Base-by-base conservation (phyloP, 2,329 filamentous ascomycete species). In the Nakataea oryzae region DNA sequence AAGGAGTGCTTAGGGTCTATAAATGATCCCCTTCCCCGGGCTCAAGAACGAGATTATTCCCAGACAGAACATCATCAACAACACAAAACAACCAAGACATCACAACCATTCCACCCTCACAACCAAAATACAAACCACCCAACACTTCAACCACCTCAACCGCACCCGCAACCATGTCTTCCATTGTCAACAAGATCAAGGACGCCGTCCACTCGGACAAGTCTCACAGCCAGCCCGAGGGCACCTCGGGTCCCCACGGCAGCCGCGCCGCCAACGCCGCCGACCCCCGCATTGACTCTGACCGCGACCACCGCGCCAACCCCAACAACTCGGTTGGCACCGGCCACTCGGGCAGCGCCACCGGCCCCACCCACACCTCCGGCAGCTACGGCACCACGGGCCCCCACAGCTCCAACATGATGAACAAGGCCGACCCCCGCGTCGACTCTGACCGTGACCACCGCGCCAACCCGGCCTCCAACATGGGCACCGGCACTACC, bases 111-210 rank as follows among this genome's bases (percentile, higher is more conserved):
- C 63, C 54, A 66, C 58, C 55, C 28, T 8, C 14, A 59, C 58
- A 47, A 58, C 13, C 29, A 32, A 57, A 29, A 58, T n/a, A n/a
- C n/a, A n/a, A n/a, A n/a, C 14, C 21, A 27, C 28, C 12, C 34
- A 4, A 13, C 28, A 41, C 57, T 21, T 58, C 26, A 59, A 57
- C 55, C 64, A 17, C 57, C 28, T 11, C 57, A 58, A 57, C 59
- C 60, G 61, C 63, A 67, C 65, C 61, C 63, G 69, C 58, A 75
- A 83, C 65, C 70, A 85, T 85, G 82, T 83, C 82, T 73, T 73
- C 74, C 67, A 74, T 85, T 69, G 72, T 84, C 70, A 80, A 85
- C 77, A 85, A 85, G 74, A 78, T 84, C 72, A 85, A 85, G 79
- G 81, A 84, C 4, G 80, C 76, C 65, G 71, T 84, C 63, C 70